Percentiles rank a stretch among this genome's conserved stretches.
Conservation (phyloP, 352 stramenopile species). For the Pythium sp. region DNA sequence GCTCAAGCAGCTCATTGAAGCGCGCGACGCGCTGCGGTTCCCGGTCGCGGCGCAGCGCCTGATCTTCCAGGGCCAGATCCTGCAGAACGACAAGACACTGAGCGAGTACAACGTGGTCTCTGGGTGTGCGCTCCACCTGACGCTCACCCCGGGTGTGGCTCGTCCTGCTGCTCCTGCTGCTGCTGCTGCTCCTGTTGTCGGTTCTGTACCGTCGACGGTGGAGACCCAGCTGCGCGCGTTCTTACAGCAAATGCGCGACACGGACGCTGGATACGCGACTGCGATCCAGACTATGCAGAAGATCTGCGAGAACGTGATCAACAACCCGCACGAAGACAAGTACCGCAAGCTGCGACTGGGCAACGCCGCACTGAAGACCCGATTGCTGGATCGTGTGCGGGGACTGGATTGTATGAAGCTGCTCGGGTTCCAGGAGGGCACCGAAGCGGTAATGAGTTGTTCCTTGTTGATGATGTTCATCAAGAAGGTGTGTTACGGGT, state of each 20-base stretch:
- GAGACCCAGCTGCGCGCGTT: slow-evolving; percentile 36
- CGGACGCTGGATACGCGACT: slow-evolving; percentile 40
- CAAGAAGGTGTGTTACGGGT: no score
- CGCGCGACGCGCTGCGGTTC: slow-evolving; percentile 53
- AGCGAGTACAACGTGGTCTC: slow-evolving; percentile 59
- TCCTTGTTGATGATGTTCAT: no score
- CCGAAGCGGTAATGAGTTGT: slow-evolving; percentile 43
- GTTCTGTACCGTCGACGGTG: slow-evolving; percentile 5
- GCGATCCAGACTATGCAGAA: slow-evolving; percentile 73
- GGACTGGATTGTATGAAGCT: slow-evolving; percentile 60
- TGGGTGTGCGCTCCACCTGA: slow-evolving; percentile 75
- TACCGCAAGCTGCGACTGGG: slow-evolving; percentile 70
- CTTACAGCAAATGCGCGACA: slow-evolving; percentile 54
- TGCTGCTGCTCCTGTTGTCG: background rate
- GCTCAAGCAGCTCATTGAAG: slow-evolving; percentile 68
- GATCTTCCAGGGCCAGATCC: slow-evolving; percentile 86
- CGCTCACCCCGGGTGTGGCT: slow-evolving; percentile 36
- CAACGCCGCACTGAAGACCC: slow-evolving; percentile 64
- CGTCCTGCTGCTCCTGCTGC: slow-evolving; percentile 18
- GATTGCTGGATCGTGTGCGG: slow-evolving; percentile 55
- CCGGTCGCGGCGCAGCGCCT: slow-evolving; percentile 68
- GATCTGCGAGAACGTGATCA: slow-evolving; percentile 80
- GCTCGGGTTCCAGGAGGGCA: slow-evolving; percentile 65
- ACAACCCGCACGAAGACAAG: slow-evolving; percentile 69
- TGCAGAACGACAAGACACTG: slow-evolving; percentile 69